Conservation (phyloP, 2,329 filamentous ascomycete genomes). For the Sordariomycetes sp. region DNA sequence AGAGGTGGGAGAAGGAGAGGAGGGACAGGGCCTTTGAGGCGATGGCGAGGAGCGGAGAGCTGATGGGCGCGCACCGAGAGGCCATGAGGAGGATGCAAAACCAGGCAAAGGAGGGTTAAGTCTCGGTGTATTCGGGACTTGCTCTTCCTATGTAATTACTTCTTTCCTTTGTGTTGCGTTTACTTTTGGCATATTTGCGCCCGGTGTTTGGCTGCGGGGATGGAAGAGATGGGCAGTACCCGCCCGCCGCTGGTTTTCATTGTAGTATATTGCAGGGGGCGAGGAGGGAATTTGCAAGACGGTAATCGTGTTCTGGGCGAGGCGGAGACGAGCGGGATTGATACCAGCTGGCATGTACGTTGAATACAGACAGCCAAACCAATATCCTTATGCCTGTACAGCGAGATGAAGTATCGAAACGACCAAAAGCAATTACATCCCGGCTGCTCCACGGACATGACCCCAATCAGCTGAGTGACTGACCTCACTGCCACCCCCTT, state of each 20-base stretch:
- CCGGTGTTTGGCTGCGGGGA: not conserved
- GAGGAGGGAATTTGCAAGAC: not conserved
- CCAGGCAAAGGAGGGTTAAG: constrained; percentile 34
- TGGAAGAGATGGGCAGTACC: not conserved
- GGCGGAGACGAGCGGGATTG: too few species aligned
- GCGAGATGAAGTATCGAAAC: too few species aligned
- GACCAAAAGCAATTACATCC: too few species aligned
- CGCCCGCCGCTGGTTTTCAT: not conserved
- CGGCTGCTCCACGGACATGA: too few species aligned
- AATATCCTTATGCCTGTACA: too few species aligned
- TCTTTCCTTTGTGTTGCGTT: not conserved
- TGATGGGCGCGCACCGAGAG: constrained; percentile 68
- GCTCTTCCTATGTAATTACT: not conserved
- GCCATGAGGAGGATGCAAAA: constrained; percentile 58
- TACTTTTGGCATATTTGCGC: not conserved
- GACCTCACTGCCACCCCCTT: too few species aligned
- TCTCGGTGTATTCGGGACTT: not conserved
- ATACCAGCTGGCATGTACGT: too few species aligned
- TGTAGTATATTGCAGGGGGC: not conserved
- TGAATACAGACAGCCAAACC: too few species aligned
- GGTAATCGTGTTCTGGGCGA: too few species aligned
- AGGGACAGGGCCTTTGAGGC: constrained; percentile 58
- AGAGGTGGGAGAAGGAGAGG: constrained; percentile 44
- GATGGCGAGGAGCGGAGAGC: constrained; percentile 63
- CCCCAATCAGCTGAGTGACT: too few species aligned